Conservation (phyloP, 371 early-diverging fungal genomes). For the Dentiscutata heterogama region DNA sequence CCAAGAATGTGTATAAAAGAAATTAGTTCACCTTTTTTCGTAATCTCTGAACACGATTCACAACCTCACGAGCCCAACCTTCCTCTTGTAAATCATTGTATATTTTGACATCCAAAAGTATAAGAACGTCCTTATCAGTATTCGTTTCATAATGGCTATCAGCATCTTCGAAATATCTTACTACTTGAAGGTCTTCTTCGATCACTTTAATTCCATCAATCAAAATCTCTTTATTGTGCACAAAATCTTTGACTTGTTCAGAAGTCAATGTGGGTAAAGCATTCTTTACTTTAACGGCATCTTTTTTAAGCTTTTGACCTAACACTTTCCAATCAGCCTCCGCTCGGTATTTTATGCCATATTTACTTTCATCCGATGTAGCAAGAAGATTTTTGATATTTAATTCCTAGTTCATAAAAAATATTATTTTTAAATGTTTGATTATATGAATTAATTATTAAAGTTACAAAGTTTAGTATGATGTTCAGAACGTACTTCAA, state of each 20-base stretch:
- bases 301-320: constrained; percentile 92
- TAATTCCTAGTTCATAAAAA: constrained; percentile 69
- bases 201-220: constrained; percentile 86
- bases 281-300: constrained; percentile 88
- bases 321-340: constrained; percentile 92
- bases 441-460: neutral
- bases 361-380: constrained; percentile 91
- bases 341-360: constrained; percentile 92
- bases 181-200: constrained; percentile 85
- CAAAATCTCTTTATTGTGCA: constrained; percentile 70
- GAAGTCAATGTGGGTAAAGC: constrained; percentile 84
- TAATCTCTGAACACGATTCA: constrained; percentile 98
- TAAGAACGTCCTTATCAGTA: constrained; percentile 86
- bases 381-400: constrained; percentile 89
- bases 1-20: neutral
- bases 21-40: constrained; percentile 85
- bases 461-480: neutral
- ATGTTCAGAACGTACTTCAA: constrained; percentile 62
- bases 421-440: neutral
- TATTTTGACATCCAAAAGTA: constrained; percentile 89
- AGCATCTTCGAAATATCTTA: constrained; percentile 83
- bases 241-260: constrained; percentile 86
- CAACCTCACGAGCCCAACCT: constrained; percentile 96
- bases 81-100: constrained; percentile 91
- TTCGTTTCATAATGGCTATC: constrained; percentile 77